Percentiles rank a stretch among this genome's conserved stretches.
phyloP scores from a whole-genome alignment of 2,329 filamentous ascomycete species.

The Alternaria brassicae region DNA sequence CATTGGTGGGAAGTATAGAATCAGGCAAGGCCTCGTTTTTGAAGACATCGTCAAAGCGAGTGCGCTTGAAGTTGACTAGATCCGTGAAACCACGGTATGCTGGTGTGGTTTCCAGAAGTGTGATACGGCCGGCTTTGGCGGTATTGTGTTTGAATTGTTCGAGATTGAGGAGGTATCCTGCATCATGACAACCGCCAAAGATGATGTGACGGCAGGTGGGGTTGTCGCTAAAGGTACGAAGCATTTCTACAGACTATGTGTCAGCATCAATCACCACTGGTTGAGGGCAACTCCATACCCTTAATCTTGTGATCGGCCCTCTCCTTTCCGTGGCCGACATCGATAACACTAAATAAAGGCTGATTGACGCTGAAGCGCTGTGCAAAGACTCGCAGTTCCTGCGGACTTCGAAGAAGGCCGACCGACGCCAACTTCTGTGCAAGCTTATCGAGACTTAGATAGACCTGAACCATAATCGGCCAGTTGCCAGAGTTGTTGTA shows the following conservation, averaged over 20 bases:
- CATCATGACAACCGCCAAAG: conserved; percentile 58
- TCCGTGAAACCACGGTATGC: conserved; percentile 52
- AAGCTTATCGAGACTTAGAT: conserved; percentile 57
- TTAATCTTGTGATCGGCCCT: conserved; percentile 57
- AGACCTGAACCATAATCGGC: conserved; percentile 57
- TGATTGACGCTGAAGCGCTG: conserved; percentile 55
- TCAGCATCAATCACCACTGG: conserved; percentile 11
- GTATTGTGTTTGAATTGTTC: conserved; percentile 55
- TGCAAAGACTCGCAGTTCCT: conserved; percentile 53
- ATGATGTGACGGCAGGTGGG: conserved; percentile 57
- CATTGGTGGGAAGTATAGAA: conserved; percentile 16
- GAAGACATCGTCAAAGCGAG: conserved; percentile 54
- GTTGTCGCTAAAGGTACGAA: conserved; percentile 56
- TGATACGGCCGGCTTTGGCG: conserved; percentile 49
- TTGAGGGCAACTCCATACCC: conserved; percentile 32
- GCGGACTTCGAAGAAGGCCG: conserved; percentile 50
- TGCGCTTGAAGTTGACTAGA: conserved; percentile 50
- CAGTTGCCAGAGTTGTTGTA: conserved; percentile 53
- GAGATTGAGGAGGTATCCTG: conserved; percentile 55
- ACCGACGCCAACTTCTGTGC: conserved; percentile 52
- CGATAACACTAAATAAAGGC: conserved; percentile 56
- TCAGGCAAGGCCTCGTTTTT: conserved; percentile 51
- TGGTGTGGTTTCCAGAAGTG: conserved; percentile 55
- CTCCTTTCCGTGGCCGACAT: conserved; percentile 57
- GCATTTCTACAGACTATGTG: conserved; percentile 46